These are phyloP conservation scores for Mucor sp. DNA, from an alignment of 371 early-diverging fungal genomes.

Conservation along the genomic window DNA sequence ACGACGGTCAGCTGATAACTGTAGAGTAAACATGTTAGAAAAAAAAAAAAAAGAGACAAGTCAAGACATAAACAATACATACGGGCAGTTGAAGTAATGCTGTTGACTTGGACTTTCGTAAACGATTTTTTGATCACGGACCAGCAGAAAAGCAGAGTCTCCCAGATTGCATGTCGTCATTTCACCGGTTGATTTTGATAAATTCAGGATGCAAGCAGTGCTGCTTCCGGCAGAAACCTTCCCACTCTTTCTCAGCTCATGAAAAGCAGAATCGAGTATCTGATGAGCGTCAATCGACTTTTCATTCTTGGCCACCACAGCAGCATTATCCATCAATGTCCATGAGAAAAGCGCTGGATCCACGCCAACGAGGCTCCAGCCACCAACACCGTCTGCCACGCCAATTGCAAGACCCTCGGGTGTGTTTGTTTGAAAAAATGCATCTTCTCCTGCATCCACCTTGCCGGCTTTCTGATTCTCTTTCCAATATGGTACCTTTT, in stretches of 20 bases:
- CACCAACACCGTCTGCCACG: conserved; percentile 76
- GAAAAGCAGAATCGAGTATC: conserved; percentile 63
- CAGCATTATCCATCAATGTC: conserved; percentile 75
- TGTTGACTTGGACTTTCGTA: conserved; percentile 71
- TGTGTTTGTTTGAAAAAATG: conserved; percentile 66
- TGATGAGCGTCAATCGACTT: conserved; percentile 56
- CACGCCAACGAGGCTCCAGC: conserved; percentile 63
- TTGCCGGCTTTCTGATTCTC: conserved; percentile 48
- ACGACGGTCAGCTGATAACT: conserved; percentile 70
- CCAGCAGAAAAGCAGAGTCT: conserved; percentile 66
- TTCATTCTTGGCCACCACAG: conserved; percentile 52
- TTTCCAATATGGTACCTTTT: conserved; percentile 51
- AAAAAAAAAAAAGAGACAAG: neutral
- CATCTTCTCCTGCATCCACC: conserved; percentile 76
- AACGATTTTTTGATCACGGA: conserved; percentile 60
- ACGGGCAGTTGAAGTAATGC: conserved; percentile 76
- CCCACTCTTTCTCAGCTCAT: conserved; percentile 54
- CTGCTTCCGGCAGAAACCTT: conserved; percentile 70
- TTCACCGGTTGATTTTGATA: conserved; percentile 65
- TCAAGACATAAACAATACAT: conserved; percentile 16
- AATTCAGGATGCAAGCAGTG: conserved; percentile 67
- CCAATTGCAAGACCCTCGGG: conserved; percentile 62
- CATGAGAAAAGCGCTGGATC: conserved; percentile 68
- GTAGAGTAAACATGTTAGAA: conserved; percentile 3
- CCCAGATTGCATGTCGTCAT: conserved; percentile 67